Conservation (phyloP, 2,329 filamentous ascomycete genomes). For the Aspergillaceae sp. region DNA sequence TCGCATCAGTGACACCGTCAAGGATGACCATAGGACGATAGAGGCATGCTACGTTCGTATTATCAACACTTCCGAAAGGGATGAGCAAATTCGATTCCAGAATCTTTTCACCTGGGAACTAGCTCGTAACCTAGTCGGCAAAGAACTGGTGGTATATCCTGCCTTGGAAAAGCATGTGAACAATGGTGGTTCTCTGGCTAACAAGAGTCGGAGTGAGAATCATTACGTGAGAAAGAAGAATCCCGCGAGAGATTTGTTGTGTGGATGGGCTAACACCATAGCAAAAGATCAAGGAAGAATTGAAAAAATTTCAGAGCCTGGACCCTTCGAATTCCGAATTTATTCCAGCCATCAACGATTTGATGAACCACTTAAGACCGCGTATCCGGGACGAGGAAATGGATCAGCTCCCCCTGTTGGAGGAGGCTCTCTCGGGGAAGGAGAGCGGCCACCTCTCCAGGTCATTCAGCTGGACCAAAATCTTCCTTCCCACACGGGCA, state of each 20-base stretch:
- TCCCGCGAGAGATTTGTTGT: too few species aligned
- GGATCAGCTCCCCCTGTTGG: constrained; percentile 40
- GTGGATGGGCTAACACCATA: background rate
- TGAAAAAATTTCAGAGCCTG: constrained; percentile 43
- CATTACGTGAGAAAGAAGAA: constrained; percentile 13
- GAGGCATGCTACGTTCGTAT: constrained; percentile 36
- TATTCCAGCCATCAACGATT: constrained; percentile 29
- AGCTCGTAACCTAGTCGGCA: constrained; percentile 41
- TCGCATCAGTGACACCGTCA: constrained; percentile 27
- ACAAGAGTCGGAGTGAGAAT: constrained; percentile 41
- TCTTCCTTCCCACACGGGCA: constrained; percentile 43
- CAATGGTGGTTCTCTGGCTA: constrained; percentile 36
- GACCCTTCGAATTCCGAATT: constrained; percentile 32
- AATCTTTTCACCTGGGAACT: constrained; percentile 46
- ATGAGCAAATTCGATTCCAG: constrained; percentile 36
- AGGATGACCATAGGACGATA: constrained; percentile 32
- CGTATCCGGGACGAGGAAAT: constrained; percentile 46
- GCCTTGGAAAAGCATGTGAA: constrained; percentile 42
- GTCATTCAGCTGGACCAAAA: constrained; percentile 45
- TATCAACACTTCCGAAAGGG: constrained; percentile 28
- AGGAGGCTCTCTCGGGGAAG: constrained; percentile 28
- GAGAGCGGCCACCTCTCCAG: constrained; percentile 30
- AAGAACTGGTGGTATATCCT: constrained; percentile 47
- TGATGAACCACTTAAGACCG: constrained; percentile 35
- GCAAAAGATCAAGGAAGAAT: constrained; percentile 40